phyloP scores from a whole-genome alignment of 371 early-diverging fungal species.

The Batrachochytrium dendrobatidis region DNA sequence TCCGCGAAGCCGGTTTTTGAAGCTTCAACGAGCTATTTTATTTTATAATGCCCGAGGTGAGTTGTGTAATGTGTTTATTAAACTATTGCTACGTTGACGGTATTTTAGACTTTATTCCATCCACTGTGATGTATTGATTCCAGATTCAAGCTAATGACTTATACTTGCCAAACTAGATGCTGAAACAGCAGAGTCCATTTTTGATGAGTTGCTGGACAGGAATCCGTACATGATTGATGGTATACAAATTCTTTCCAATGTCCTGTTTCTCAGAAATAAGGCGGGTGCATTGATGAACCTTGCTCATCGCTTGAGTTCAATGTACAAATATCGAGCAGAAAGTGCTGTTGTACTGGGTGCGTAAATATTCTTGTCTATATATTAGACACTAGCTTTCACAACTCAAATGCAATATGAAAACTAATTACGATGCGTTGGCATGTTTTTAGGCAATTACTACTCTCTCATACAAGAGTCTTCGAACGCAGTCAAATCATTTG shows the following conservation, averaged over 20 bases:
- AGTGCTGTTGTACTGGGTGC: constrained; percentile 55
- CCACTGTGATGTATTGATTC: too few relatives aligned
- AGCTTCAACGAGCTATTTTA: constrained; percentile 2
- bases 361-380: background rate
- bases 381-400: constrained; percentile 1
- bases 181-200: too few relatives aligned
- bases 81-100: too few relatives aligned
- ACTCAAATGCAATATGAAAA: too few relatives aligned
- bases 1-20: constrained; percentile 6
- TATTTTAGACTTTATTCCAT: too few relatives aligned
- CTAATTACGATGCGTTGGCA: too few relatives aligned
- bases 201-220: constrained; percentile 55
- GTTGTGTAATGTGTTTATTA: too few relatives aligned
- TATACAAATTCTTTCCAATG: constrained; percentile 83
- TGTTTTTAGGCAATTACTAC: constrained; percentile 78
- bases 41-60: constrained; percentile 19
- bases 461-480: constrained; percentile 66
- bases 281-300: constrained; percentile 62
- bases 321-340: constrained; percentile 81
- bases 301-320: constrained; percentile 64
- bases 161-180: too few relatives aligned
- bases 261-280: constrained; percentile 74
- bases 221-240: constrained; percentile 77
- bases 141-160: too few relatives aligned
- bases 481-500: constrained; percentile 82